A percentile compares a stretch with the other conserved stretches of the same genome.
Evolutionary conservation across 73 alveolate species (phyloP).

Genomic region (Paramecium biaurelia): DNA sequence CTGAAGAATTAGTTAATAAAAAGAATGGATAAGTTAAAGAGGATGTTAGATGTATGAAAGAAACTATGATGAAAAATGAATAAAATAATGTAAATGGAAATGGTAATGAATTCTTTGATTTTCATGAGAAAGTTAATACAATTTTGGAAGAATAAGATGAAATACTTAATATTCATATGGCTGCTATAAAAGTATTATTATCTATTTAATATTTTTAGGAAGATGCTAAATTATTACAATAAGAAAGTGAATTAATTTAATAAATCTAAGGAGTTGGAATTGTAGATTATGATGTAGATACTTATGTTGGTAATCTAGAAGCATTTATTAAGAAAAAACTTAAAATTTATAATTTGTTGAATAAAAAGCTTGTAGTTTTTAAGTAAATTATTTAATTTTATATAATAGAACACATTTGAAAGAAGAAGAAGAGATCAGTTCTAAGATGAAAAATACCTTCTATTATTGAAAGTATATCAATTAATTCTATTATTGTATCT

Average conservation of each 20-base stretch:
- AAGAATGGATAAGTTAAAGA: constrained; percentile 75
- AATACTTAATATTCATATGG: constrained; percentile 85
- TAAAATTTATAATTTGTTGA: constrained; percentile 78
- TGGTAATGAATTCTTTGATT: constrained; percentile 73
- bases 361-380: constrained; percentile 80
- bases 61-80: constrained; percentile 70
- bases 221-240: constrained; percentile 92
- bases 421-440: constrained; percentile 67
- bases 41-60: constrained; percentile 76
- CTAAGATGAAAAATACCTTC: constrained; percentile 62
- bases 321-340: constrained; percentile 84
- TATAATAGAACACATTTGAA: constrained; percentile 39
- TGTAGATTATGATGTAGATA: constrained; percentile 88
- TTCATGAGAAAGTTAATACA: constrained; percentile 89
- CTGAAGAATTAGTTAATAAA: constrained; percentile 61
- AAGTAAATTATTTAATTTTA: constrained; percentile 60
- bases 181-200: constrained; percentile 74
- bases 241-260: constrained; percentile 93
- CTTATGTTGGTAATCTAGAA: constrained; percentile 84
- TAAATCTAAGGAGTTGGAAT: constrained; percentile 83
- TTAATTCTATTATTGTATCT: background rate
- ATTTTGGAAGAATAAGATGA: constrained; percentile 93
- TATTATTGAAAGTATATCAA: constrained; percentile 41
- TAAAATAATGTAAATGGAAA: constrained; percentile 63
- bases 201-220: constrained; percentile 54